These are phyloP conservation scores for Moricandia moricandioides DNA, from an alignment of 345 rosid genomes.

Conservation along the genomic window DNA sequence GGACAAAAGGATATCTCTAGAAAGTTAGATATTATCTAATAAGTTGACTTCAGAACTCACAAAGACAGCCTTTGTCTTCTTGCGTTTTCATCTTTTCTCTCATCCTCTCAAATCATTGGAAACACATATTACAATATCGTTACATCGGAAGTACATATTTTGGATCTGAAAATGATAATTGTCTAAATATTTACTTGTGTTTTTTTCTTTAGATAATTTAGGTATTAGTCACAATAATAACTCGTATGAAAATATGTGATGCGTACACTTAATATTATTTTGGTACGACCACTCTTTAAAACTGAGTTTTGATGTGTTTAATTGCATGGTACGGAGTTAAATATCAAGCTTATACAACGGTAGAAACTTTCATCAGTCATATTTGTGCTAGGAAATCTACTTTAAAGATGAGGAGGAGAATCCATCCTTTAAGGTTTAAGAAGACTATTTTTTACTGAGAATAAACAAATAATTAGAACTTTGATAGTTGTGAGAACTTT, in stretches of 20 bases:
- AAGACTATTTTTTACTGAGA: neutral
- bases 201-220: neutral
- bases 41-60: slow-evolving; percentile 27
- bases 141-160: no score
- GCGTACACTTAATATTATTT: neutral
- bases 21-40: neutral
- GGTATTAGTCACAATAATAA: neutral
- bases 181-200: neutral
- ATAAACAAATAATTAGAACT: neutral
- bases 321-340: neutral
- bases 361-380: neutral
- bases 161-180: neutral
- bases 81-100: neutral
- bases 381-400: neutral
- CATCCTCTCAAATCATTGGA: neutral
- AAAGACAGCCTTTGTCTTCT: slow-evolving; percentile 28
- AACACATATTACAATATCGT: no score
- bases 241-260: neutral
- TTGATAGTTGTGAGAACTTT: neutral
- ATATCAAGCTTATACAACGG: neutral
- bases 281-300: neutral
- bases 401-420: neutral
- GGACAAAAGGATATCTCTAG: slow-evolving; percentile 16
- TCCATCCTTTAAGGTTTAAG: neutral
- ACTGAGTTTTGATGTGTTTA: neutral